Evolutionary conservation across 2,329 filamentous ascomycete species (phyloP), one percentile per base, ranked within the genome.

Genomic region (Cladophialophora immunda): DNA sequence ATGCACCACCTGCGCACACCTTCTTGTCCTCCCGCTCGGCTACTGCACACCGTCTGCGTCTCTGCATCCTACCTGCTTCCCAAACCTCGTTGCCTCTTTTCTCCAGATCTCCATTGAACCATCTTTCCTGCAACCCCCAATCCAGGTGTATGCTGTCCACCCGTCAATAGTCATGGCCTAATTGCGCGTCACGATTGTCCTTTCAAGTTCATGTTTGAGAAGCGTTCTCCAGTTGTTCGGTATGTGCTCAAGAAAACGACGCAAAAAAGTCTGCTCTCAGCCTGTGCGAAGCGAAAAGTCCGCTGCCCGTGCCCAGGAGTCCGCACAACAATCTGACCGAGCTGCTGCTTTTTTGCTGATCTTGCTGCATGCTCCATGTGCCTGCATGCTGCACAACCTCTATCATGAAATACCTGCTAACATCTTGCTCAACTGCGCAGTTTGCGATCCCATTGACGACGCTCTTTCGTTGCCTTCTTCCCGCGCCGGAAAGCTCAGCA

Each of bases 91-190:
- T 68, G 65, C 59, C 65, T 67, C 64, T 68, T 62, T 66, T 64
- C 68, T 70, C 68, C 68, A 70, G 68, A 70, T 70, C 68, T 68
- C 64, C 66, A 68, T 68, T 70, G 68, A 70, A 61, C 58, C 34
- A 38, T 61, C 52, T 58, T 70, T 70, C 52, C 55, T 70, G 68
- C 66, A 59, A 65, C 63, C 57, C 38, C 57, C 61, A 58, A 64
- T 63, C 58, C 58, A 63, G 53, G 63, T 60, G 57, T 68, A 34
- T 57, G 45, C 45, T 34, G 53, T 55, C 27, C 54, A 34, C 54
- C 36, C 29, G 36, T 61, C 62, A 41, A 54, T 52, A 47, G 62
- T 55, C 45, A 67, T 65, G 60, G 65, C 62, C 61, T 70, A 66
- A 68, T 50, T 65, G 68, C 63, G 68, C 68, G 66, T 68, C 60